Evolutionary conservation across 1,284 basidiomycete genomes (phyloP), one percentile per base, ranked within the genome.

Genomic region (Tremellales sp.): DNA sequence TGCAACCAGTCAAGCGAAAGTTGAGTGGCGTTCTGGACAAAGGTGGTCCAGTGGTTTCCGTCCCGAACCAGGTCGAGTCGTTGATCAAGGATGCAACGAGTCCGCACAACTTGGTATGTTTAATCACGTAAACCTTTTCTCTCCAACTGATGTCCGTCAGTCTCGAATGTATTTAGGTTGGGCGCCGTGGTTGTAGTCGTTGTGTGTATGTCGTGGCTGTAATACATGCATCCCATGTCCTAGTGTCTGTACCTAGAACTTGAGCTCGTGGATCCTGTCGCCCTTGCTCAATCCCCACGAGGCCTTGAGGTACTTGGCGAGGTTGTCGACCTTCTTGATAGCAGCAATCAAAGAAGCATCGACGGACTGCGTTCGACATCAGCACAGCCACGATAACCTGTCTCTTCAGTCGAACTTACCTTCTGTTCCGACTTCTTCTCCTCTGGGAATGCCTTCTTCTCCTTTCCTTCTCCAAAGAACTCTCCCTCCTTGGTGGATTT

Each of bases 201-300:
- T 21, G 34, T 14, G 34, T 31, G 10, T 31, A 31, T 10, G 29
- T 31, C 16, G 45, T 50, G 54, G 56, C 51, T 56, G 58, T 59
- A 54, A 54, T 66, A 66, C 63, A 66, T 66, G 63, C 63, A 66
- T 66, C 48, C 43, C 52, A 54, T 48, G 27, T 49, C 38, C 36
- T 42, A 44, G 37, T 33, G 29, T 29, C 29, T 47, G 26, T 27
- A 43, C 51, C 65, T 71, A 73, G 67, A 73, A 73, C 65, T 72
- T 70, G 68, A 74, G 70, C 63, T 71, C 70, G 73, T 74, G 73
- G 61, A 73, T 70, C 57, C 66, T 67, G 69, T 74, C 72, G 56
- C 92, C 90, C 81, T 94, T 97, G 67, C 89, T 92, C 58, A 99
- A 81, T 71, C 91, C 90, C 81, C 88, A 99, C 65, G 82, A 84